phyloP scores from a whole-genome alignment of 1,139 yeast species.

The Hyphopichia khmerensis region DNA sequence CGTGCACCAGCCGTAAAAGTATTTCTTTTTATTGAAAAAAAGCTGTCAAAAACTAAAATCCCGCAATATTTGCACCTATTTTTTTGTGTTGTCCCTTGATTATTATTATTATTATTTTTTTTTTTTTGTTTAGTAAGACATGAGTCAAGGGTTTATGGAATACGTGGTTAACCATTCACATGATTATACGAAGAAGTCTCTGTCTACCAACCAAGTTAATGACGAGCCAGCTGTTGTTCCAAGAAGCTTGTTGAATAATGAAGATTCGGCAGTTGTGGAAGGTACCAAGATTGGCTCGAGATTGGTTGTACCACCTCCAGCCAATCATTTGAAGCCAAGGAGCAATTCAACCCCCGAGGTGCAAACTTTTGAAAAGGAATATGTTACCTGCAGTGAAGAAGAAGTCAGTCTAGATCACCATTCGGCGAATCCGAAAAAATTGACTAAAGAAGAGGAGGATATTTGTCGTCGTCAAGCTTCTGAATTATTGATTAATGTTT shows the following conservation, averaged over 20 bases:
- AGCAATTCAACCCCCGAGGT: not conserved
- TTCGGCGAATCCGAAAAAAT: no score
- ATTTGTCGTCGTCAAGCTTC: not conserved
- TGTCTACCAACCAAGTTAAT: conserved; percentile 8
- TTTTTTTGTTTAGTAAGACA: not conserved
- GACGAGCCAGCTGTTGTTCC: conserved; percentile 7
- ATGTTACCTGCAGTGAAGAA: not conserved
- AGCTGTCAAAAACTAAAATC: no score
- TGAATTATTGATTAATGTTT: not conserved
- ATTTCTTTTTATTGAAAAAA: no score
- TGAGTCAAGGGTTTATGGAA: conserved; percentile 5
- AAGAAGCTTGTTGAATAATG: conserved; percentile 1
- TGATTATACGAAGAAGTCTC: conserved; percentile 8
- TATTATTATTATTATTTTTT: no score
- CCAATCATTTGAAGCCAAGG: not conserved
- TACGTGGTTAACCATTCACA: conserved; percentile 5
- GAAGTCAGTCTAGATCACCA: no score
- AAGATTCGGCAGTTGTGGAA: not conserved
- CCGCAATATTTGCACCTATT: no score
- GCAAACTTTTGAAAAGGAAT: not conserved
- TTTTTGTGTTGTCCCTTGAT: no score
- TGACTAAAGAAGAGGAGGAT: not conserved
- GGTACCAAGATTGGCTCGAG: not conserved
- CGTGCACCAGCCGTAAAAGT: no score
- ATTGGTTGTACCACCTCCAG: not conserved